A percentile compares a stretch with the other conserved stretches of the same genome.
Conservation (phyloP, 495 filamentous ascomycete genomes). For the Aspergillus leporis region DNA sequence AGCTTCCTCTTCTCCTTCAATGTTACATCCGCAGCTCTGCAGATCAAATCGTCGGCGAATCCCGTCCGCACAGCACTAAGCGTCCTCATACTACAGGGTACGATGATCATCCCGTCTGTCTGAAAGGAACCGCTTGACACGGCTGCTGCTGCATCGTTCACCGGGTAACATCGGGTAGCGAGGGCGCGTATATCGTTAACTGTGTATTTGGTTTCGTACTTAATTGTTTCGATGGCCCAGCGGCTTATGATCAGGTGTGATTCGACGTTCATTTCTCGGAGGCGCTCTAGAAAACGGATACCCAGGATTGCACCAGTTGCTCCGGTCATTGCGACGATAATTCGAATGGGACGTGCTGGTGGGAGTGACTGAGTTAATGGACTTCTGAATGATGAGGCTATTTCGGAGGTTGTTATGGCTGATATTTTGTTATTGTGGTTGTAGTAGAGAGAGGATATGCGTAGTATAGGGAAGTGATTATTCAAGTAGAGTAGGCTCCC, state of each 20-base stretch:
- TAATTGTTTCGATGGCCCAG: conserved; percentile 29
- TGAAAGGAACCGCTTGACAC: conserved; percentile 40
- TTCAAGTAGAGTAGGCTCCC: neutral
- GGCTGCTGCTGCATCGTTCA: conserved; percentile 32
- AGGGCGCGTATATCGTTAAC: conserved; percentile 16
- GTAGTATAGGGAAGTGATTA: neutral
- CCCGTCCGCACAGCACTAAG: conserved; percentile 31
- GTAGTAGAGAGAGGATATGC: neutral
- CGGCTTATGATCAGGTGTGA: conserved; percentile 31
- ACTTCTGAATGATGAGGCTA: neutral
- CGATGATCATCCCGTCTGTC: conserved; percentile 41
- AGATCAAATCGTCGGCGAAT: conserved; percentile 29
- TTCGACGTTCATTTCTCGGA: conserved; percentile 26
- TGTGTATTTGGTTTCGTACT: conserved; percentile 27
- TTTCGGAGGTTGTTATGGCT: neutral
- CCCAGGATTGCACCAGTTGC: conserved; percentile 29
- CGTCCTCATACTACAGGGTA: conserved; percentile 46
- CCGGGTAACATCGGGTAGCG: conserved; percentile 21
- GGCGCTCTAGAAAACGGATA: conserved; percentile 24
- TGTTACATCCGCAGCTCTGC: conserved; percentile 31
- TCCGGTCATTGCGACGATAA: conserved; percentile 33
- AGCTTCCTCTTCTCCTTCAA: conserved; percentile 30
- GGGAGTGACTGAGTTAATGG: neutral
- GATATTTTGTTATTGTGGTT: neutral
- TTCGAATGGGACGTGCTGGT: conserved; percentile 1